A percentile compares a stretch with the other conserved stretches of the same genome.
These are phyloP conservation scores for Austropuccinia psidii DNA, from an alignment of 1,284 basidiomycete species.

Conservation along the genomic window DNA sequence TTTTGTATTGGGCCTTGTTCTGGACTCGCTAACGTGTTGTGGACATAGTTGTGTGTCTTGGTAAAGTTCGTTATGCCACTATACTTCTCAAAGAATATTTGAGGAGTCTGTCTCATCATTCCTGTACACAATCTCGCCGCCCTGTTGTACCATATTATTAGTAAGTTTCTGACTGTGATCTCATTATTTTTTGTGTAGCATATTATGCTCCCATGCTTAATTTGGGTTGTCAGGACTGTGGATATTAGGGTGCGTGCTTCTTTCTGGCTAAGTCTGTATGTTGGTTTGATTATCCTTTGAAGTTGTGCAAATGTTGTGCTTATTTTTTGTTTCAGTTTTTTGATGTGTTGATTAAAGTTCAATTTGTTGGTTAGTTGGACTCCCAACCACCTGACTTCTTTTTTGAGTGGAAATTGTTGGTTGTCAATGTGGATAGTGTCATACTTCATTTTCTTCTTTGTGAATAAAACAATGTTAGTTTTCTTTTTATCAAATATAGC, in stretches of 20 bases:
- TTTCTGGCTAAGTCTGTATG: background rate
- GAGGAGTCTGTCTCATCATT: background rate
- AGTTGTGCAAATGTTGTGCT: background rate
- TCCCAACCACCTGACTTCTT: background rate
- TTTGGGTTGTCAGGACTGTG: background rate
- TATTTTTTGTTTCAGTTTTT: background rate
- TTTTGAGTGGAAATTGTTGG: background rate
- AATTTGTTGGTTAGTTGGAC: background rate
- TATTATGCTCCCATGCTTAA: conserved; percentile 5
- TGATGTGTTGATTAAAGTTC: background rate
- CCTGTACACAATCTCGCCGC: background rate
- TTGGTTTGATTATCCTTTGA: background rate
- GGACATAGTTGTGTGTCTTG: background rate
- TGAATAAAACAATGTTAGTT: background rate
- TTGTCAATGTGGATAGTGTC: background rate
- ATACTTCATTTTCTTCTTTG: background rate
- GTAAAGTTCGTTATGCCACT: background rate
- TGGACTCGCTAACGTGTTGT: background rate
- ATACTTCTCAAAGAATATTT: background rate
- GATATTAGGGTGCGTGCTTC: background rate
- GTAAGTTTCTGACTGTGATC: background rate
- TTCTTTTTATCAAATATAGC: conserved; percentile 25
- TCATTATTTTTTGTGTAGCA: background rate
- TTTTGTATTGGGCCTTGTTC: background rate
- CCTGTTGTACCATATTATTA: background rate